Evolutionary conservation across 108 stramenopile species (phyloP), one percentile per base, ranked within the genome.

Genomic region (Discostella stelligeroides): DNA sequence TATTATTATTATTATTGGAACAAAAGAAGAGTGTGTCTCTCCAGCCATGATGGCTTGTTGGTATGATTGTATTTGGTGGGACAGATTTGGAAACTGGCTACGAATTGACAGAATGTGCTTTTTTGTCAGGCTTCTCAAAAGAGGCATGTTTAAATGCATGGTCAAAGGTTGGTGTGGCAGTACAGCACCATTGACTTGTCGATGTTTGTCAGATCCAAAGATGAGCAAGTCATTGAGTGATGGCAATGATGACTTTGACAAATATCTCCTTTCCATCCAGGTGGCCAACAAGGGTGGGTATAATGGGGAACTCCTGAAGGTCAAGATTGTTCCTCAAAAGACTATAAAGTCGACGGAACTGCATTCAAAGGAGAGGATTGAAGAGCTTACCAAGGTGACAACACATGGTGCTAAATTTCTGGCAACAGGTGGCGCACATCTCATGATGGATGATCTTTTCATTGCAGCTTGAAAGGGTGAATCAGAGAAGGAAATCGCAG

Each of bases 1-100:
- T n/a, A n/a, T n/a, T n/a, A n/a, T n/a, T n/a, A n/a, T n/a, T n/a
- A n/a, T n/a, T n/a, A 17, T 28, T 63, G 3, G 46, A 46, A 15
- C 25, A 25, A 13, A 28, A 28, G n/a, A 46, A 63, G 13, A 21
- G 18, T 46, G 29, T 29, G 2, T 63, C 62, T 13, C 24, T 63
- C 48, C 24, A 43, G 15, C 62, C 62, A 27, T 27, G n/a, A n/a
- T n/a, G 27, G n/a, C n/a, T n/a, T n/a, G n/a, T n/a, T n/a, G n/a
- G n/a, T n/a, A n/a, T n/a, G n/a, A n/a, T n/a, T n/a, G 18, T 47
- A 15, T 63, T 63, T 63, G 62, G 62, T 27, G 47, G 62, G n/a
- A 15, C 27, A 27, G 62, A 63, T 14, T 43, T 43, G 10, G 61
- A 63, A 23, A 63, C 61, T 12, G 11, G 24, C 8, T 39, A 46